Conservation (phyloP, 2,329 filamentous ascomycete species). For the Phaeosphaeriaceae sp. region DNA sequence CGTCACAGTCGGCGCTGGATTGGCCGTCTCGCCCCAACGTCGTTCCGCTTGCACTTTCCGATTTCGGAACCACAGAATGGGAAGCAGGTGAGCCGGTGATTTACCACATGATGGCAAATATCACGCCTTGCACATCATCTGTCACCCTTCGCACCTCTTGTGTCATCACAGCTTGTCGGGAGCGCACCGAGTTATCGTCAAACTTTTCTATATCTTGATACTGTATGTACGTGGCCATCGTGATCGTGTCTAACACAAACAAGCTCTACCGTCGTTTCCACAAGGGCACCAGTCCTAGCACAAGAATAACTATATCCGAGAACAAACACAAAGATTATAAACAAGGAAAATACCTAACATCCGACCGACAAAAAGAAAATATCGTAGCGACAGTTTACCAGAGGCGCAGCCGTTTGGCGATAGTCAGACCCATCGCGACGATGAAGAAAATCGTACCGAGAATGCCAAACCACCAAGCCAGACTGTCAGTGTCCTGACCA, state of each 20-base stretch:
- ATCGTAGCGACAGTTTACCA: conserved; percentile 38
- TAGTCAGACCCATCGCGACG: conserved; percentile 46
- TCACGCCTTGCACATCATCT: conserved; percentile 1
- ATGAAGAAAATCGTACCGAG: conserved; percentile 61
- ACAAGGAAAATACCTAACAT: not conserved
- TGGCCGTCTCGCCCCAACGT: not conserved
- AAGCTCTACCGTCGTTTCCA: not conserved
- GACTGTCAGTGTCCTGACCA: conserved; percentile 57
- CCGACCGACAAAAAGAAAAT: not conserved
- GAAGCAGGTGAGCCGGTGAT: conserved; percentile 10
- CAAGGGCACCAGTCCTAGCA: not conserved
- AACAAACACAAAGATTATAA: not conserved
- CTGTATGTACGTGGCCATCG: conserved; percentile 8
- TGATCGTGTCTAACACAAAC: conserved; percentile 5
- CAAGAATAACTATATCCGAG: not conserved
- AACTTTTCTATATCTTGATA: conserved; percentile 15
- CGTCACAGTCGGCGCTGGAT: not conserved
- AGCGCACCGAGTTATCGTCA: not conserved
- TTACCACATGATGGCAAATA: conserved; percentile 10
- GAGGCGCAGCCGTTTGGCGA: conserved; percentile 53
- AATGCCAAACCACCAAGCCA: conserved; percentile 68
- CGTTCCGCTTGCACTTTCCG: conserved; percentile 16
- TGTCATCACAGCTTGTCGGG: not conserved
- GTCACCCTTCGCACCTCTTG: no score
- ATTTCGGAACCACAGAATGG: conserved; percentile 22